Percentiles rank a stretch among this genome's conserved stretches.
phyloP scores from a whole-genome alignment of 139 green algal genomes.

The Chlorella sorokiniana region DNA sequence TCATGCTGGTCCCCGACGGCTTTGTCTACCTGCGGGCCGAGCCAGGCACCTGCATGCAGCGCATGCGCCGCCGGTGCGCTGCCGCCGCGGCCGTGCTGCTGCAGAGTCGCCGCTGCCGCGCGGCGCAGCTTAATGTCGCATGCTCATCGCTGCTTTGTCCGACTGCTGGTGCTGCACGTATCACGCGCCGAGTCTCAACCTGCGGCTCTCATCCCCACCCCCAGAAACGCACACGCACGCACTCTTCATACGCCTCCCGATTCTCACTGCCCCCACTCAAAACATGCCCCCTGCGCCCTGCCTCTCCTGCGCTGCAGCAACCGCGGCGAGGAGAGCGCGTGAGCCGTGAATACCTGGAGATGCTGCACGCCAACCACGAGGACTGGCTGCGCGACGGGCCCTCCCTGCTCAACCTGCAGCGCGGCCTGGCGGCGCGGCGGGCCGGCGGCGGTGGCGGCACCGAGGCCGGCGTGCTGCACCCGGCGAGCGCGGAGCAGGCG shows the following conservation, averaged over 20 bases:
- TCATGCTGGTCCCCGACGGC: slow-evolving; percentile 76
- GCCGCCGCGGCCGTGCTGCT: slow-evolving; percentile 49
- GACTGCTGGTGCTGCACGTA: neutral
- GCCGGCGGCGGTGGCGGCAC: neutral
- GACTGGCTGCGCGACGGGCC: slow-evolving; percentile 68
- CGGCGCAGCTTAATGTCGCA: too few relatives aligned
- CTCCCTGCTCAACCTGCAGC: neutral
- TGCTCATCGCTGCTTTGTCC: neutral
- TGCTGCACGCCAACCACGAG: slow-evolving; percentile 92
- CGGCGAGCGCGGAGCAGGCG: neutral
- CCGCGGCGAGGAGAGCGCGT: slow-evolving; percentile 66
- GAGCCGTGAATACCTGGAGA: slow-evolving; percentile 80
- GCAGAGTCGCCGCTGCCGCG: neutral
- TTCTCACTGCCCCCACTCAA: neutral
- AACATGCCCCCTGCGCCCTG: slow-evolving; percentile 28
- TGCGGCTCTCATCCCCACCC: too few relatives aligned
- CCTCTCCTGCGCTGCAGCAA: slow-evolving; percentile 51
- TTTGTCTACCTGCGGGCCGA: slow-evolving; percentile 92
- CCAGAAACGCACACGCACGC: too few relatives aligned
- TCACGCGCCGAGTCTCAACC: too few relatives aligned
- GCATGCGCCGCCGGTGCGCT: slow-evolving; percentile 66
- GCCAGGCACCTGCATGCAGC: slow-evolving; percentile 77
- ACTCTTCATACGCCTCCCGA: too few relatives aligned
- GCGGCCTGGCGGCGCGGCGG: neutral
- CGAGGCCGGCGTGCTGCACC: neutral